These are phyloP conservation scores for Brassica napus DNA, from an alignment of 345 rosid genomes.

Conservation along the genomic window DNA sequence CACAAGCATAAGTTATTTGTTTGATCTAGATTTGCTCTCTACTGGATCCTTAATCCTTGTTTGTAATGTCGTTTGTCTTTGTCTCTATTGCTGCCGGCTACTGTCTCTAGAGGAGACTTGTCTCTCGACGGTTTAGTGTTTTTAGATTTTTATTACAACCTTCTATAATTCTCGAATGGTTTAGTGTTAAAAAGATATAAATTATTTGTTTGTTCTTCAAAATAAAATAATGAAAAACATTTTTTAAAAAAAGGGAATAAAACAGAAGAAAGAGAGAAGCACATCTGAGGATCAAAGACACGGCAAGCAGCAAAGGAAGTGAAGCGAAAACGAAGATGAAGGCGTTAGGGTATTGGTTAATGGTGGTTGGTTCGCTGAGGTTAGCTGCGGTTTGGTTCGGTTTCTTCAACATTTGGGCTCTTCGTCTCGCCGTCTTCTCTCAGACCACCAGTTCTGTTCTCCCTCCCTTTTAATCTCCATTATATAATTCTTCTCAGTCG, in stretches of 20 bases:
- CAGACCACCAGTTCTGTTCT: conserved; percentile 54
- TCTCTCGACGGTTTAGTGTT: no score
- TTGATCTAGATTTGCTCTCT: no score
- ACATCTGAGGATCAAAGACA: conserved; percentile 10
- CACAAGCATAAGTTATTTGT: no score
- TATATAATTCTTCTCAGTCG: not conserved
- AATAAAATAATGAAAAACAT: not conserved
- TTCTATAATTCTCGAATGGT: no score
- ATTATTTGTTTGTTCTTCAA: not conserved
- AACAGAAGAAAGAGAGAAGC: not conserved
- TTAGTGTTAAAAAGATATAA: no score
- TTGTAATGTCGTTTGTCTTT: no score
- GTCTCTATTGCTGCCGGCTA: no score
- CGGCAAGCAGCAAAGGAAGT: not conserved
- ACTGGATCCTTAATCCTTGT: no score
- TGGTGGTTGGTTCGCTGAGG: conserved; percentile 84
- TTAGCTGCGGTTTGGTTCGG: conserved; percentile 96
- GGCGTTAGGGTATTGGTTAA: conserved; percentile 86
- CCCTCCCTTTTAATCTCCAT: not conserved
- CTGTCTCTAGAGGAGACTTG: no score
- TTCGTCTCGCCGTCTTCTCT: conserved; percentile 88
- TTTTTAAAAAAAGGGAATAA: not conserved
- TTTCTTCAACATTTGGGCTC: conserved; percentile 91
- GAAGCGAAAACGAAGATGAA: conserved; percentile 51
- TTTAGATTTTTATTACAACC: no score